Evolutionary conservation across 768 basidiomycete genomes (phyloP).

Genomic region (Termitomyces bulborhizus): DNA sequence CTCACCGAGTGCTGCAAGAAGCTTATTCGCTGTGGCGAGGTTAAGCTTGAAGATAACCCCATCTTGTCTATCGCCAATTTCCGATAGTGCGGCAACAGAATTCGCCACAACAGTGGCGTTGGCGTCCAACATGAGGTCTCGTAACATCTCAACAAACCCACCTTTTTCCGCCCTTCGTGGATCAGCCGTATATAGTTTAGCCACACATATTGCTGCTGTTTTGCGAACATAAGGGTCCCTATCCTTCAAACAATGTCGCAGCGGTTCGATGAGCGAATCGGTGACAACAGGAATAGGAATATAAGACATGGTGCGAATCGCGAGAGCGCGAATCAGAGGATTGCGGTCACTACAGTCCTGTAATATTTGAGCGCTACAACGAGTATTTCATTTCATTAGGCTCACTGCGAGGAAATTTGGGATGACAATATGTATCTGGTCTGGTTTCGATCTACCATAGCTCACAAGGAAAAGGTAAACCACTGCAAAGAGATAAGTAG

Average conservation of each 20-base stretch:
- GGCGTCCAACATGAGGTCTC: conserved; percentile 86
- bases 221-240: conserved; percentile 97
- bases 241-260: conserved; percentile 90
- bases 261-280: conserved; percentile 79
- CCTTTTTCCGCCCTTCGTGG: conserved; percentile 80
- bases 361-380: conserved; percentile 5
- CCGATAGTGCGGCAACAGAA: conserved; percentile 93
- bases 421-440: conserved; percentile 89
- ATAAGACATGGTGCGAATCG: conserved; percentile 99
- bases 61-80: conserved; percentile 93
- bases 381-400: neutral
- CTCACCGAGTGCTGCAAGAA: conserved; percentile 87
- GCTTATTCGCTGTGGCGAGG: conserved; percentile 78
- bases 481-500: conserved; percentile 45
- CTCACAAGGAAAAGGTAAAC: conserved; percentile 97
- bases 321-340: conserved; percentile 92
- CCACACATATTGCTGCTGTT: conserved; percentile 96
- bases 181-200: conserved; percentile 89
- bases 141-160: conserved; percentile 85
- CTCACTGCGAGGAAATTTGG: conserved; percentile 83
- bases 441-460: conserved; percentile 90
- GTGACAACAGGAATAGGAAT: conserved; percentile 90
- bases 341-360: conserved; percentile 96
- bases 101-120: conserved; percentile 98
- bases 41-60: conserved; percentile 92